Base-by-base conservation (phyloP, 306 rosid species). In the Quercus parvula region DNA sequence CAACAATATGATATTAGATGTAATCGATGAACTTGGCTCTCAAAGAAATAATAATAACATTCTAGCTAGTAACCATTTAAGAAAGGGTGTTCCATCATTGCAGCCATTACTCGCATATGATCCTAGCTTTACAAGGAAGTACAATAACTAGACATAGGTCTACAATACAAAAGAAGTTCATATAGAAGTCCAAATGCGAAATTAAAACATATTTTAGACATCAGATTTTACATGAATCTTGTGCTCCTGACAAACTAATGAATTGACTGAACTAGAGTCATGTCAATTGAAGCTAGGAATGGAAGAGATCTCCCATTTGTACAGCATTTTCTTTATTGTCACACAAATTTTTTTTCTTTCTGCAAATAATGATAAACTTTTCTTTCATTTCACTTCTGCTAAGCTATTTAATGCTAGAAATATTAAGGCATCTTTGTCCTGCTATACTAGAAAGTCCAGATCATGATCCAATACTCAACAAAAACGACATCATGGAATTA, bases 11-110 rank as follows among this genome's bases (percentile, higher is more conserved):
- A 35, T 49, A 31, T 80, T 33, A 44, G 62, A 61, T 51, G 57
- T 69, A 83, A 77, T 51, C 61, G 24, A 74, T 63, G 62, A 58
- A 61, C 72, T 17, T 28, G 76, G 79, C 73, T 71, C 44, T 38
- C 62, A 35, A 66, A 41, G 46, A 41, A 66, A 57, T 62, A 76
- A 75, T 13, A 38, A 68, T 38, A 58, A 6, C 46, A 55, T 38
- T 18, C 54, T 71, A 58, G 27, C 69, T 62, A 77, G 64, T 58
- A 70, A 80, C 66, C 70, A 44, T 70, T 58, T 44, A 31, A 71
- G 8, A 68, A 75, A 56, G 18, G 56, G 52, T 66, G 20, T 75
- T 75, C 55, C 56, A 49, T 44, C 19, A 38, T 67, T 68, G 52
- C 28, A 68, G 72, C 72, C 72, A 68, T 68, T 35, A 35, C 18